Base-by-base conservation (phyloP, 306 rosid genomes). In the Herpetospermum pedunculosum region DNA sequence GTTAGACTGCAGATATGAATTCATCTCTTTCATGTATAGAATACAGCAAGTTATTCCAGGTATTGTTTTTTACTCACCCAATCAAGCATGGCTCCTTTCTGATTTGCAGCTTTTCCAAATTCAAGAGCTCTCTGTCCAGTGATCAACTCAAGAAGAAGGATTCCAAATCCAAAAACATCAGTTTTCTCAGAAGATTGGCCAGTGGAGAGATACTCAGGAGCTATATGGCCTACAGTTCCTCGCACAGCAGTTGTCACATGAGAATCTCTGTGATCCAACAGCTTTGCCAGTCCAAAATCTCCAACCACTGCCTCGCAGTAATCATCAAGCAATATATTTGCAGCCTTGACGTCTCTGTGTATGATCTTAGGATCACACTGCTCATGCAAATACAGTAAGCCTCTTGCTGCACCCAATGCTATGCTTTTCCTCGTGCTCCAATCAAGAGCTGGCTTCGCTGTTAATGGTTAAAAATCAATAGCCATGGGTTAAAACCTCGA, bases 111-210 rank as follows among this genome's bases (percentile, higher is more conserved):
- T 85, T 95, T 95, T 0, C 97, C 97, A 82, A 95, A 91, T 69
- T 91, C 97, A 70, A 95, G 80, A 19, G 99, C 92, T 74, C 96
- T 89, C 65, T 80, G 92, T 26, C 99, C 99, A 64, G 99, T 89
- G 74, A 95, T 95, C 30, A 95, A 35, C 81, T 95, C 99, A 48
- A 95, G 97, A 1, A 95, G 81, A 48, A 95, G 96, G 74, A 95
- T 91, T 30, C 99, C 99, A 76, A 91, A 95, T 37, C 97, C 99
- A 48, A 95, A 95, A 7, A 95, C 99, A 81, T 95, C 99, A 18
- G 99, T 91, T 78, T 95, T 95, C 86, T 95, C 97, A 14, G 99
- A 95, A 77, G 97, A 95, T 55, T 95, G 99, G 10, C 99, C 99
- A 16, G 99, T 95, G 59, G 99, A 91, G 70, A 95, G 92, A 79